Percentiles rank a stretch among this genome's conserved stretches.
Conservation (phyloP, 257 asterid species). For the Rehmannia glutinosa region DNA sequence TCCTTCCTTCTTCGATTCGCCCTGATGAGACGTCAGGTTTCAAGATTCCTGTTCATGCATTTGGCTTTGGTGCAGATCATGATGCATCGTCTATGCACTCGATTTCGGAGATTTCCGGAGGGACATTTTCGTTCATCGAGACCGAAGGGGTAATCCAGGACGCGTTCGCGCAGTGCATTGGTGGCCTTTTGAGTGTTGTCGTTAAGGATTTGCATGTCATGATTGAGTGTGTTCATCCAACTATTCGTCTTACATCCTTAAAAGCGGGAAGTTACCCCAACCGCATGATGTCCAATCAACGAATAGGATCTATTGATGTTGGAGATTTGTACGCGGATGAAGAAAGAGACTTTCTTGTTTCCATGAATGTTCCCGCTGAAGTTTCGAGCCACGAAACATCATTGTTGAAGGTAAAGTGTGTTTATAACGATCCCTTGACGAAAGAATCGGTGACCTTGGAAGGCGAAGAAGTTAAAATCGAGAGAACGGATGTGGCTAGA, state of each 20-base stretch:
- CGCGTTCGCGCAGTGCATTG: constrained; percentile 98
- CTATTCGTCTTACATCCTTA: constrained; percentile 44
- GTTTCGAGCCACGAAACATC: constrained; percentile 41
- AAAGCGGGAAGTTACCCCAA: constrained; percentile 78
- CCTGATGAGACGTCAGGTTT: constrained; percentile 44
- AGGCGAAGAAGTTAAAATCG: constrained; percentile 50
- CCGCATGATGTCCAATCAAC: constrained; percentile 43
- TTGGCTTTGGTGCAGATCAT: constrained; percentile 90
- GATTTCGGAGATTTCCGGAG: constrained; percentile 90
- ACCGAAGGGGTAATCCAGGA: constrained; percentile 94
- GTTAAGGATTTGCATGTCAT: constrained; percentile 65
- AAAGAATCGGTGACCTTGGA: constrained; percentile 46
- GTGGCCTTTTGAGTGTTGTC: constrained; percentile 91
- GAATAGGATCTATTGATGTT: constrained; percentile 60
- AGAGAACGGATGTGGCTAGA: constrained; percentile 44
- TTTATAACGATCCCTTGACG: constrained; percentile 64
- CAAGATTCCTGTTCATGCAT: constrained; percentile 85
- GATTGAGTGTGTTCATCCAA: constrained; percentile 55
- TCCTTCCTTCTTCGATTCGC: constrained; percentile 70
- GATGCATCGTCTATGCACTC: constrained; percentile 94
- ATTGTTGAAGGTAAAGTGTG: constrained; percentile 58
- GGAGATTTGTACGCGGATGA: constrained; percentile 95
- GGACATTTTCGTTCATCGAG: constrained; percentile 95
- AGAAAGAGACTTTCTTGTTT: constrained; percentile 81
- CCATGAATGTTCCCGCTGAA: constrained; percentile 65